These are phyloP conservation scores for Umbelopsis isabellina DNA, from an alignment of 192 early-diverging fungal species.

Conservation along the genomic window DNA sequence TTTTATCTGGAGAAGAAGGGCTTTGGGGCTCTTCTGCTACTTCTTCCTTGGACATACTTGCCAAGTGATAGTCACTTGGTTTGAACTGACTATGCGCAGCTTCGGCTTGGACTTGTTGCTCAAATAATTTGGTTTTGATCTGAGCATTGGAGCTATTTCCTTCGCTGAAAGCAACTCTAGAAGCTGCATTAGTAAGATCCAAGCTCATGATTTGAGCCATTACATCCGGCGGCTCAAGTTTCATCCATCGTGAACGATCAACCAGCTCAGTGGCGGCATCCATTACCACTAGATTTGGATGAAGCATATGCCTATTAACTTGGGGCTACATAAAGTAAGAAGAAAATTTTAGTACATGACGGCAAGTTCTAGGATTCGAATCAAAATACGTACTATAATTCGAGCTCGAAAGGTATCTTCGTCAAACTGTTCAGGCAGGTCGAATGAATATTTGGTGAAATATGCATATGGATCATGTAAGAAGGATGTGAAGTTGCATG, in stretches of 20 bases:
- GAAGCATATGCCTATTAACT: conserved; percentile 56
- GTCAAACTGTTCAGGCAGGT: conserved; percentile 45
- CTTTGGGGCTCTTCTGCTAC: neutral
- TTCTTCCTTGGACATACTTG: neutral
- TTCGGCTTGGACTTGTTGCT: conserved; percentile 27
- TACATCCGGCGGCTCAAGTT: conserved; percentile 62
- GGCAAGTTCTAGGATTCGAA: neutral
- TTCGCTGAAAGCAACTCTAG: conserved; percentile 34
- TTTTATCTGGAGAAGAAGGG: neutral
- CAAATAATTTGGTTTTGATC: conserved; percentile 23
- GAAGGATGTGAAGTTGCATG: conserved; percentile 57
- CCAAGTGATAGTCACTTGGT: neutral
- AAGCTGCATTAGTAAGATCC: conserved; percentile 57
- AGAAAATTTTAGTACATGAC: neutral
- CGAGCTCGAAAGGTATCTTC: conserved; percentile 44
- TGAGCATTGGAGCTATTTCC: conserved; percentile 22
- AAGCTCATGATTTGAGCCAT: conserved; percentile 60
- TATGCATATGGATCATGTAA: conserved; percentile 47
- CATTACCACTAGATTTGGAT: conserved; percentile 51
- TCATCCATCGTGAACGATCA: conserved; percentile 55
- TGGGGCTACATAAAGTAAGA: conserved; percentile 32
- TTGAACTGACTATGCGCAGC: conserved; percentile 11
- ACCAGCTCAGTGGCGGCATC: conserved; percentile 45
- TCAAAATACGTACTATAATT: conserved; percentile 33
- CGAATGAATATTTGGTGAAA: conserved; percentile 28